Base-by-base conservation (phyloP, 495 filamentous ascomycete species). In the Aspergillus nanangensis region DNA sequence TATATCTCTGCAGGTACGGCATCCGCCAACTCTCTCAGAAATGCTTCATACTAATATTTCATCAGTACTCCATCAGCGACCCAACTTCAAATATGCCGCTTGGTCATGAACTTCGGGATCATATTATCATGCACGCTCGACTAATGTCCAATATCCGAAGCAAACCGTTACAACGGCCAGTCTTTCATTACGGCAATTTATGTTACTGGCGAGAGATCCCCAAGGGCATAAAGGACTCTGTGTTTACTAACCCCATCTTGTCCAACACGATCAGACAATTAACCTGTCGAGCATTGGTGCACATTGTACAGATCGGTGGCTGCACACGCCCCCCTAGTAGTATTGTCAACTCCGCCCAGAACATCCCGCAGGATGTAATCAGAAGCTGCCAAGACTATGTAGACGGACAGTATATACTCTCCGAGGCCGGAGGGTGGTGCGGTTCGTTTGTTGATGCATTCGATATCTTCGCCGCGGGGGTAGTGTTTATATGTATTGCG, bases 401-500 rank as follows among this genome's bases (percentile, higher is more conserved):
- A n/a, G 43, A 62, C 17, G 34, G 51, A 5, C 51, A 52, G 29
- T 59, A 59, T 34, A 40, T 41, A 18, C 25, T 45, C 8, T 58
- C 42, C 37, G 50, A 53, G 8, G 23, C 36, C 8, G 58, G 50
- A 14, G 47, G 48, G 5, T 58, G 55, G 24, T 34, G 20, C n/a
- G 54, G 58, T 10, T 34, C 45, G 1, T 56, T 54, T 18, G 39
- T 55, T 25, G 58, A 58, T 19, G 55, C 52, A 4, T 53, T 51
- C 19, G 58, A 61, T 20, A 55, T 61, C 8, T 61, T 61, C 40
- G 50, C 42, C 13, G 55, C 58, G 7, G 58, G 55, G 0, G 31
- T 55, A n/a, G 19, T 44, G 8, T 18, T 55, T 13, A 25, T 56
- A 20, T 58, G 46, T 13, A 18, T 34, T 13, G n/a, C 32, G 18